Evolutionary conservation across 768 basidiomycete species (phyloP).

Genomic region (Collybia mongolica): DNA sequence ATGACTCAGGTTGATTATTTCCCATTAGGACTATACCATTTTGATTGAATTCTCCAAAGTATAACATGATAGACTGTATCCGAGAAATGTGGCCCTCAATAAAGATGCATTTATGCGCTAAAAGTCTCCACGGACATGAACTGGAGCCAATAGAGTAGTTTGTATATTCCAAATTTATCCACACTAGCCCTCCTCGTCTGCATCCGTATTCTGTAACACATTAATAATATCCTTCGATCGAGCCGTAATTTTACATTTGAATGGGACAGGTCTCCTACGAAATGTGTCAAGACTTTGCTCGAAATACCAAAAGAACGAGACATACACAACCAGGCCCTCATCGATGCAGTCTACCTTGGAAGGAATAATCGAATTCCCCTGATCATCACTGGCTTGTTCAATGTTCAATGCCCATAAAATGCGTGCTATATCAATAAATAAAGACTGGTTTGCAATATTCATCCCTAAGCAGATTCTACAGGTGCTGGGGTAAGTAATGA

Average conservation of each 20-base stretch:
- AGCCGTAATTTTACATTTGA: constrained; percentile 1
- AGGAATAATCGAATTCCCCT: not conserved
- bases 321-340: constrained; percentile 1
- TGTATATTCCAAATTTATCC: too few relatives aligned
- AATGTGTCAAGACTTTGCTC: too few relatives aligned
- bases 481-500: constrained; percentile 12
- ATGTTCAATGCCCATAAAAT: constrained; percentile 47
- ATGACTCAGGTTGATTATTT: too few relatives aligned
- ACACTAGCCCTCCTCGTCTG: not conserved
- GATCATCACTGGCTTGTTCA: constrained; percentile 13
- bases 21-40: too few relatives aligned
- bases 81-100: too few relatives aligned
- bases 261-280: constrained; percentile 1
- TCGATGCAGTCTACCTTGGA: not conserved
- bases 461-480: constrained; percentile 44
- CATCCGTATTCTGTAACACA: not conserved
- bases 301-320: too few relatives aligned
- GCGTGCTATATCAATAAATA: constrained; percentile 41
- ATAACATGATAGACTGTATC: too few relatives aligned
- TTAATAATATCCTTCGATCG: not conserved
- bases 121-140: too few relatives aligned
- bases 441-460: constrained; percentile 43
- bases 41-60: too few relatives aligned
- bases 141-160: too few relatives aligned
- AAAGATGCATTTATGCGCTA: too few relatives aligned